These are phyloP conservation scores for Phytopythium aichiense DNA, from an alignment of 352 stramenopile genomes.

Conservation along the genomic window DNA sequence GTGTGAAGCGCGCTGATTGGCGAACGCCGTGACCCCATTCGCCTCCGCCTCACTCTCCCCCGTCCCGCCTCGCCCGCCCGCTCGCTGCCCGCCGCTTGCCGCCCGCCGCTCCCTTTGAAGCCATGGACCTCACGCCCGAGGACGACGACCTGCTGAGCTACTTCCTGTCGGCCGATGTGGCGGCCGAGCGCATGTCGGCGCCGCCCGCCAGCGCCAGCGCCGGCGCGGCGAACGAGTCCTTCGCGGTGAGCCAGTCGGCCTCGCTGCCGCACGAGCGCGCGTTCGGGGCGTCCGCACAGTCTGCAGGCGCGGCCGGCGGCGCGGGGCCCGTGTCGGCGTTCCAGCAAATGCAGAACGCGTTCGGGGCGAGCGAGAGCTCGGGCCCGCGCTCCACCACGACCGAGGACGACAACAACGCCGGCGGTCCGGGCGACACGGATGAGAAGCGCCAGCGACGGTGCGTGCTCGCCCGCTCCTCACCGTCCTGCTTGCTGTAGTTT, in stretches of 20 bases:
- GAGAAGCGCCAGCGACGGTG: constrained; percentile 74
- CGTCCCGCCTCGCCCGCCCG: background rate
- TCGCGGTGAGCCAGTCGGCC: constrained; percentile 26
- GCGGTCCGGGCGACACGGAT: constrained; percentile 44
- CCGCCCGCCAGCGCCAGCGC: constrained; percentile 15
- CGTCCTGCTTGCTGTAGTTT: background rate
- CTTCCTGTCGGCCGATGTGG: constrained; percentile 78
- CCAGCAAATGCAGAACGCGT: constrained; percentile 43
- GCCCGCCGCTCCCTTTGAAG: constrained; percentile 8
- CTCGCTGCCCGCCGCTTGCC: background rate
- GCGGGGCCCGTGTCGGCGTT: constrained; percentile 24
- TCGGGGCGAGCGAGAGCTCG: constrained; percentile 46
- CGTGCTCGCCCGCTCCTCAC: background rate
- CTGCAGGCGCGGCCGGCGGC: constrained; percentile 4
- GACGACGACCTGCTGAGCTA: constrained; percentile 87
- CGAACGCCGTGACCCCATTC: background rate
- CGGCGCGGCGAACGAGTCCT: constrained; percentile 18
- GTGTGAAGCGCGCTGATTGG: constrained; percentile 1
- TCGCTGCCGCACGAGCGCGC: constrained; percentile 24
- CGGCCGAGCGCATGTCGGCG: constrained; percentile 40
- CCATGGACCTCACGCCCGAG: constrained; percentile 80
- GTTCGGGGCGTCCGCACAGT: constrained; percentile 19
- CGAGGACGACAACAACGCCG: constrained; percentile 41
- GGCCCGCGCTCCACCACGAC: constrained; percentile 46
- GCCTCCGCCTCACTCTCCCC: background rate